Evolutionary conservation across 164 flowering plant species (phyloP).

Genomic region (Magnolia changhungtana): DNA sequence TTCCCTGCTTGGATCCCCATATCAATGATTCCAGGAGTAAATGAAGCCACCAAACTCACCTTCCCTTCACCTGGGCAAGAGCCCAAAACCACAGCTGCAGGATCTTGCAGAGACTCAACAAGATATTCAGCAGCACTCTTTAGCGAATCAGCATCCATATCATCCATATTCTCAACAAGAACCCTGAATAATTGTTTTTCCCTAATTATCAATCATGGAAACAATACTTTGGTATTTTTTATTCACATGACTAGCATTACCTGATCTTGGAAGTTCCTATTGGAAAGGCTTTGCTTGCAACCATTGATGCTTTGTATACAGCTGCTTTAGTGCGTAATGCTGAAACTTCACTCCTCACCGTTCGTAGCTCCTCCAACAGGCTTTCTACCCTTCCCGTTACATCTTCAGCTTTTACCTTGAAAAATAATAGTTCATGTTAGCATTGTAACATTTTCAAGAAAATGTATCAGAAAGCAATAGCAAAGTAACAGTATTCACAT

Average conservation of each 20-base stretch:
- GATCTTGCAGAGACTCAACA: conserved; percentile 57
- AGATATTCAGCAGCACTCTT: conserved; percentile 86
- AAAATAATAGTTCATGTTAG: background rate
- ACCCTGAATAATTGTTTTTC: conserved; percentile 39
- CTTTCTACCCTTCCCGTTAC: conserved; percentile 73
- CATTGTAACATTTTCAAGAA: background rate
- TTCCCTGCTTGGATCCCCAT: conserved; percentile 87
- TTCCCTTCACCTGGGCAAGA: conserved; percentile 84
- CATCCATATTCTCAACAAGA: conserved; percentile 86
- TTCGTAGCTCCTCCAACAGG: conserved; percentile 74
- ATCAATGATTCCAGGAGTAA: conserved; percentile 66
- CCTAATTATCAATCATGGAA: background rate
- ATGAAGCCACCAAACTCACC: conserved; percentile 87
- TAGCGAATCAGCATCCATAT: conserved; percentile 78
- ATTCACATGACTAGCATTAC: conserved; percentile 23
- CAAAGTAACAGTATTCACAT: background rate
- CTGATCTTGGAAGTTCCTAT: conserved; percentile 63
- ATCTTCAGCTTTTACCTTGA: conserved; percentile 88
- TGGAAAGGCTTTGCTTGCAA: conserved; percentile 53
- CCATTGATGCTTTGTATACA: conserved; percentile 64
- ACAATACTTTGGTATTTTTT: background rate
- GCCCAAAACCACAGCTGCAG: conserved; percentile 82
- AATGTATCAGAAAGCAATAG: background rate
- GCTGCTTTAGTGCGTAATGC: conserved; percentile 74
- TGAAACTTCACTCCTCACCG: conserved; percentile 66